Evolutionary conservation across 768 basidiomycete genomes (phyloP).

Genomic region (Kwoniella bestiolae): DNA sequence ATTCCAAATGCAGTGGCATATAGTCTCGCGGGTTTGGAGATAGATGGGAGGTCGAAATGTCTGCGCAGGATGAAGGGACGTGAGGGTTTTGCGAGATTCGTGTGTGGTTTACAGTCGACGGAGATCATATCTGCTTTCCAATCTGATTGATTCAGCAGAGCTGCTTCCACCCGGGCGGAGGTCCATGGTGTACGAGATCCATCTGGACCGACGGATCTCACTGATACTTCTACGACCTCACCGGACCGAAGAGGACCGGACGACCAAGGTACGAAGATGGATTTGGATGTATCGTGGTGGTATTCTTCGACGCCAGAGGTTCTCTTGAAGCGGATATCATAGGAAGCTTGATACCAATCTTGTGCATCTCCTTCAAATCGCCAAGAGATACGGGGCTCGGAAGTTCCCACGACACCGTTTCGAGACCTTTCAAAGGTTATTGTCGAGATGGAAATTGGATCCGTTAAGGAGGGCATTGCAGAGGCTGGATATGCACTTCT

Average conservation of each 20-base stretch:
- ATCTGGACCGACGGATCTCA: slow-evolving; percentile 28
- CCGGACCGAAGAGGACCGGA: slow-evolving; percentile 31
- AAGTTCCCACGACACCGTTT: too few species aligned
- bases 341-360: slow-evolving; percentile 39
- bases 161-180: slow-evolving; percentile 26
- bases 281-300: slow-evolving; percentile 20
- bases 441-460: too few species aligned
- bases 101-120: too few species aligned
- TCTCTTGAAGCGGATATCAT: slow-evolving; percentile 27
- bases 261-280: slow-evolving; percentile 50
- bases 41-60: background rate
- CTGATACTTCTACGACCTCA: slow-evolving; percentile 28
- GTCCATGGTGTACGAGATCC: slow-evolving; percentile 31
- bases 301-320: slow-evolving; percentile 6
- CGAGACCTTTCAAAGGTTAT: too few species aligned
- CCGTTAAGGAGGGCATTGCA: too few species aligned
- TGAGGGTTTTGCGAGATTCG: background rate
- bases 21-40: slow-evolving; percentile 16
- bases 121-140: slow-evolving; percentile 41
- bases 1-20: slow-evolving; percentile 36
- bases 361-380: slow-evolving; percentile 5
- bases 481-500: too few species aligned
- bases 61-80: slow-evolving; percentile 20
- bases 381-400: slow-evolving; percentile 15
- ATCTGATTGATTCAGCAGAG: slow-evolving; percentile 27